These are phyloP conservation scores for Colletotrichum tamarilloi DNA, from an alignment of 2,329 filamentous ascomycete genomes.

Conservation along the genomic window DNA sequence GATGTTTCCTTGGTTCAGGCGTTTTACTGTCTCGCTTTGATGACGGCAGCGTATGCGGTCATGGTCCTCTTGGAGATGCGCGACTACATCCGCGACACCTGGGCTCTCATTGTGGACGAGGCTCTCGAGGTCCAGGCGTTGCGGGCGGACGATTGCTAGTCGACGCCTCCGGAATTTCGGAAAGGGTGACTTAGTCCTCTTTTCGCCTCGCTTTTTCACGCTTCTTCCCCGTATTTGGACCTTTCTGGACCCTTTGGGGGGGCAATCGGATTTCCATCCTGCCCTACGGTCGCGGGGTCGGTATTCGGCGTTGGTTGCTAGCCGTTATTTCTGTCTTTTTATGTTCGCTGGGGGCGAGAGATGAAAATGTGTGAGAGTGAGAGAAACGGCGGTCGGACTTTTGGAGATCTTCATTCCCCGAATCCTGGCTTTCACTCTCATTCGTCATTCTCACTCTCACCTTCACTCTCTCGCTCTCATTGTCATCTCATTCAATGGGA, in stretches of 20 bases:
- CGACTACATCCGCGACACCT: slow-evolving; percentile 34
- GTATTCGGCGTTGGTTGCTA: slow-evolving; percentile 3
- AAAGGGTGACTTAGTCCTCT: neutral
- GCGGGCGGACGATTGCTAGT: slow-evolving; percentile 28
- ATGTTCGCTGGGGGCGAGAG: neutral
- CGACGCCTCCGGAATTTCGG: neutral
- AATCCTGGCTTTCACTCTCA: neutral
- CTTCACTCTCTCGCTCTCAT: neutral
- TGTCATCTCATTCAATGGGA: neutral
- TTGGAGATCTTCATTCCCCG: neutral
- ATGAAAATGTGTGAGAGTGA: neutral
- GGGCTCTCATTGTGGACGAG: slow-evolving; percentile 32
- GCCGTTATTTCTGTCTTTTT: neutral
- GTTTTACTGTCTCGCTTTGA: slow-evolving; percentile 34
- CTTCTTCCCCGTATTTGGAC: neutral
- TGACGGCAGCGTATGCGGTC: slow-evolving; percentile 34
- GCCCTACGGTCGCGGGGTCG: neutral
- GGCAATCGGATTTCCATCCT: neutral
- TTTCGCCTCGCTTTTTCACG: neutral
- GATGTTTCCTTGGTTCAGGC: slow-evolving; percentile 18
- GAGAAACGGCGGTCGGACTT: neutral
- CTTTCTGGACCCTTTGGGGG: neutral
- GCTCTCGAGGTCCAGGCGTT: slow-evolving; percentile 34
- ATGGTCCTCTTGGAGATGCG: slow-evolving; percentile 32
- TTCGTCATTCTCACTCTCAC: neutral